phyloP scores from a whole-genome alignment of 495 filamentous ascomycete species.

The Trypethelium eluteriae region DNA sequence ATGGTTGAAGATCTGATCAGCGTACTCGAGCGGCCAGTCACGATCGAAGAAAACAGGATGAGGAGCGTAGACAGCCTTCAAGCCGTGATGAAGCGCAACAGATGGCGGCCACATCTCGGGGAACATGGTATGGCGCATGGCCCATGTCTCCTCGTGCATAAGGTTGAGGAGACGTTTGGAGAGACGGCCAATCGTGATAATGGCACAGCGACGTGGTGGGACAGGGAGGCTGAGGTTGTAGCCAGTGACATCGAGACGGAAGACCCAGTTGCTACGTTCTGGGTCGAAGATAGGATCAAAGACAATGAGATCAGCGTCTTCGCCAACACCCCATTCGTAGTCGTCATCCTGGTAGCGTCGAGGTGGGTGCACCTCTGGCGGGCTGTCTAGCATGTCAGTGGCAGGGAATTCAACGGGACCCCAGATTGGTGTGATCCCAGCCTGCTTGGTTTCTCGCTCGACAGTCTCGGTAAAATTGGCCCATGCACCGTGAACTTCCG shows the following conservation, averaged over 20 bases:
- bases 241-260: constrained; percentile 38
- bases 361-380: constrained; percentile 42
- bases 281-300: constrained; percentile 46
- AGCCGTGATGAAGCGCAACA: constrained; percentile 36
- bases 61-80: constrained; percentile 41
- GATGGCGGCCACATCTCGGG: constrained; percentile 39
- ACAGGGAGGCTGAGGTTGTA: constrained; percentile 34
- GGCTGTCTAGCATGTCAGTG: constrained; percentile 31
- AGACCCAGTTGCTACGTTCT: constrained; percentile 36
- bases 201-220: constrained; percentile 37
- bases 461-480: constrained; percentile 40
- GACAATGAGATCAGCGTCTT: constrained; percentile 49
- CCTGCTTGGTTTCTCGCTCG: constrained; percentile 35
- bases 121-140: constrained; percentile 36
- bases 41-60: constrained; percentile 45
- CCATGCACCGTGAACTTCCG: constrained; percentile 40
- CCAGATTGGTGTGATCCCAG: constrained; percentile 40
- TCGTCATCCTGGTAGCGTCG: constrained; percentile 39
- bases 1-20: constrained; percentile 39
- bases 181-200: constrained; percentile 38
- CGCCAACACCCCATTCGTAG: constrained; percentile 53
- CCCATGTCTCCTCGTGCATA: constrained; percentile 37
- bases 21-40: constrained; percentile 41
- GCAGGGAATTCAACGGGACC: constrained; percentile 35
- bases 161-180: constrained; percentile 33